phyloP scores from a whole-genome alignment of 169 alveolate genomes.

The Amoebophrya sp. region DNA sequence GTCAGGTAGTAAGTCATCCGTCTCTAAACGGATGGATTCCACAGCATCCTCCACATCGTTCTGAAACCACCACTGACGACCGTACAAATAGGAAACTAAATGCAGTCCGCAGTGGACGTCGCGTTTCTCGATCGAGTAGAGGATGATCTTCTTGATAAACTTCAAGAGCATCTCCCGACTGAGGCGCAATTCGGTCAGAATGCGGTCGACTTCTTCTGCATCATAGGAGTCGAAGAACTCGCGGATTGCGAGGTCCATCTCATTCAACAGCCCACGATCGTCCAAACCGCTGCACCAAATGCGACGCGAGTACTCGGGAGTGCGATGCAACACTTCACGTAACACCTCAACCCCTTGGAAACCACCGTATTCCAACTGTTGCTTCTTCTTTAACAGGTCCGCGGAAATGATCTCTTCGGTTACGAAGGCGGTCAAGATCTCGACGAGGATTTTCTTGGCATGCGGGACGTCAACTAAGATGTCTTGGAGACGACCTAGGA shows the following conservation, averaged over 20 bases:
- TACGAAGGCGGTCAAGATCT: neutral
- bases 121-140: neutral
- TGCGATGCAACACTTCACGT: neutral
- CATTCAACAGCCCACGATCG: neutral
- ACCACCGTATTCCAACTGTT: neutral
- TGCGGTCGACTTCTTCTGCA: neutral
- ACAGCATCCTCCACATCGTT: neutral
- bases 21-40: neutral
- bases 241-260: neutral
- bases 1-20: neutral
- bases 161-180: neutral
- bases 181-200: neutral
- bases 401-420: neutral
- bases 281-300: neutral
- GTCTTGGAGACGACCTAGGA: neutral
- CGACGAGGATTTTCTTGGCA: neutral
- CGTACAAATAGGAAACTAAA: neutral
- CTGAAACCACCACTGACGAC: neutral
- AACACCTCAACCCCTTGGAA: neutral
- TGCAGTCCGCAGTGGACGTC: neutral
- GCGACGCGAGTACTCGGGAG: neutral
- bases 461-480: neutral
- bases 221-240: neutral
- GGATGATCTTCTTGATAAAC: neutral
- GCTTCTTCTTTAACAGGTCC: neutral